Evolutionary conservation across 768 basidiomycete species (phyloP).

Genomic region (Lactarius evosmus): DNA sequence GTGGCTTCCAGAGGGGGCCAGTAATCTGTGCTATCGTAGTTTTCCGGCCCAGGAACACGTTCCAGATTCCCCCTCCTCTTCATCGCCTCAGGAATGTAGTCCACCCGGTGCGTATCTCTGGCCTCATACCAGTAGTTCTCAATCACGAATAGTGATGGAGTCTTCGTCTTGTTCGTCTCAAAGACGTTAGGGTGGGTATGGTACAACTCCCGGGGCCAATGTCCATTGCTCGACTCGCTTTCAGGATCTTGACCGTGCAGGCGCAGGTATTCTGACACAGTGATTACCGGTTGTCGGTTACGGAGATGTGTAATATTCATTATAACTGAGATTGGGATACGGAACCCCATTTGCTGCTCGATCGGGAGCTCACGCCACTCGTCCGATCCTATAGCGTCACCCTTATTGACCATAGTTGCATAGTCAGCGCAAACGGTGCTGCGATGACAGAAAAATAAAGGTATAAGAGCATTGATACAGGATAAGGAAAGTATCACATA

Average conservation of each 20-base stretch:
- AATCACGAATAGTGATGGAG: constrained; percentile 36
- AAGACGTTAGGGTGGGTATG: constrained; percentile 34
- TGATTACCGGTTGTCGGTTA: constrained; percentile 38
- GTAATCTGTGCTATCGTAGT: constrained; percentile 17
- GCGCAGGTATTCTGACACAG: constrained; percentile 42
- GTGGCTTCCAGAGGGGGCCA: constrained; percentile 13
- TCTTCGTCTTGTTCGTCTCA: constrained; percentile 25
- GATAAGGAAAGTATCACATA: constrained; percentile 26
- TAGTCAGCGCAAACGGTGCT: constrained; percentile 41
- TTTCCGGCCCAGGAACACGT: constrained; percentile 21
- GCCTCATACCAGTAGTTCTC: constrained; percentile 44
- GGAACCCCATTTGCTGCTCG: constrained; percentile 38
- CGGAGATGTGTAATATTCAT: constrained; percentile 44
- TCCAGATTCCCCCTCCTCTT: constrained; percentile 37
- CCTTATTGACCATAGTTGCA: constrained; percentile 44
- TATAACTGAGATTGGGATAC: constrained; percentile 40
- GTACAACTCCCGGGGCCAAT: constrained; percentile 39
- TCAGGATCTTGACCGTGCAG: constrained; percentile 39
- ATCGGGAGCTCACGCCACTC: constrained; percentile 42
- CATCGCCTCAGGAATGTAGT: constrained; percentile 36
- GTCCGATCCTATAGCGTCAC: constrained; percentile 41
- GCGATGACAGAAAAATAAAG: background rate
- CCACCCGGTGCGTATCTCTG: constrained; percentile 38
- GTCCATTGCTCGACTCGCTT: constrained; percentile 39
- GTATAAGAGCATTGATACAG: background rate